Evolutionary conservation across 345 rosid genomes (phyloP).

Genomic region (Populus tremula): DNA sequence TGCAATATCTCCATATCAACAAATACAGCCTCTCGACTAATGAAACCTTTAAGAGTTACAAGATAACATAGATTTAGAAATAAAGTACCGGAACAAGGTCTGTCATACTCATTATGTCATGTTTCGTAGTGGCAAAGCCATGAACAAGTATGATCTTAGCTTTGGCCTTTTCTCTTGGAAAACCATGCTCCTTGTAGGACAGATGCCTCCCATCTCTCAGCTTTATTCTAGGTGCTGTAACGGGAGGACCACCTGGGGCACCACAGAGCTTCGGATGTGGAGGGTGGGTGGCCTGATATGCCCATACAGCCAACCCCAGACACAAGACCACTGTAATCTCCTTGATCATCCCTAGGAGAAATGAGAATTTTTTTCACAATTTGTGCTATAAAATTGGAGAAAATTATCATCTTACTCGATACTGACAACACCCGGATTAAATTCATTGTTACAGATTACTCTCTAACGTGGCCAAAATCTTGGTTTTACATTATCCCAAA

Average conservation of each 20-base stretch:
- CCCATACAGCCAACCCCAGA: slow-evolving; percentile 22
- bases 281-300: slow-evolving; percentile 12
- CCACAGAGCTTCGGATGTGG: slow-evolving; percentile 23
- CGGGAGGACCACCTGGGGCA: slow-evolving; percentile 12
- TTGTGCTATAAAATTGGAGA: neutral
- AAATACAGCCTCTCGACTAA: neutral
- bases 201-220: slow-evolving; percentile 28
- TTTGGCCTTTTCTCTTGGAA: slow-evolving; percentile 18
- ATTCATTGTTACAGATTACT: neutral
- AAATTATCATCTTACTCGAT: neutral
- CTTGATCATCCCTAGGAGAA: slow-evolving; percentile 7
- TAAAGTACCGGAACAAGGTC: neutral
- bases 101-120: neutral
- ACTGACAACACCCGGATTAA: neutral
- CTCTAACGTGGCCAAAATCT: neutral
- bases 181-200: slow-evolving; percentile 22
- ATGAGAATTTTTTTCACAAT: neutral
- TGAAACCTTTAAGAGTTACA: neutral
- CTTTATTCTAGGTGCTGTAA: slow-evolving; percentile 29
- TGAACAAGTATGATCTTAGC: slow-evolving; percentile 21
- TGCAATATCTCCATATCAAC: neutral
- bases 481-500: neutral
- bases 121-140: slow-evolving; percentile 10
- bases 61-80: neutral
- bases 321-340: slow-evolving; percentile 8